Evolutionary conservation across 2,329 filamentous ascomycete genomes (phyloP).

Genomic region (Cladobotryum mycophilum): DNA sequence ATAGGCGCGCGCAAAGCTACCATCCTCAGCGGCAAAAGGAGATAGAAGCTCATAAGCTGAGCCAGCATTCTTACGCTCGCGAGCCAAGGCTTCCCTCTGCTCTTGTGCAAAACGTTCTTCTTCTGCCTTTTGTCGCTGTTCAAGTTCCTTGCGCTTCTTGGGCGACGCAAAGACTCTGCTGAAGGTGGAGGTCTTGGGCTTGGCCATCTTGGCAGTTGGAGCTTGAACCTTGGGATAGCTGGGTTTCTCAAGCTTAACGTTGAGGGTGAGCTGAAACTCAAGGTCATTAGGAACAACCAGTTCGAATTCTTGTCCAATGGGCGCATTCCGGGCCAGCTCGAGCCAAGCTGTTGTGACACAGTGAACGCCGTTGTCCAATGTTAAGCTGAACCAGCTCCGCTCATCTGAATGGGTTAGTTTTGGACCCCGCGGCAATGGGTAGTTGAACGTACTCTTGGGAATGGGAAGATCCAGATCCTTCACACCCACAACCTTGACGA

Average conservation of each 20-base stretch:
- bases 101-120: slow-evolving; percentile 64
- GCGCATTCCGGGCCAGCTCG: slow-evolving; percentile 83
- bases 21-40: slow-evolving; percentile 80
- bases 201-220: slow-evolving; percentile 53
- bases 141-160: slow-evolving; percentile 93
- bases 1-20: slow-evolving; percentile 90
- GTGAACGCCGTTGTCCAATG: slow-evolving; percentile 95
- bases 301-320: slow-evolving; percentile 97
- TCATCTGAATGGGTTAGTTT: slow-evolving; percentile 56
- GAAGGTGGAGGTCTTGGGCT: slow-evolving; percentile 79
- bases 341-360: slow-evolving; percentile 96
- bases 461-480: slow-evolving; percentile 91
- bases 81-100: slow-evolving; percentile 58
- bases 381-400: slow-evolving; percentile 89
- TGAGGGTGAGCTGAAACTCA: slow-evolving; percentile 96
- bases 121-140: slow-evolving; percentile 76
- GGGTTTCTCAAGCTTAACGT: slow-evolving; percentile 86
- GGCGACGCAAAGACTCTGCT: slow-evolving; percentile 89
- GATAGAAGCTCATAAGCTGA: slow-evolving; percentile 83
- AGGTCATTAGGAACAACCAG: slow-evolving; percentile 94
- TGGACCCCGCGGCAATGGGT: background rate
- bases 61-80: slow-evolving; percentile 56
- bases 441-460: slow-evolving; percentile 65
- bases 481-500: slow-evolving; percentile 97
- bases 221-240: slow-evolving; percentile 52